These are phyloP conservation scores for Erodium moschatum DNA, from an alignment of 441 rosid species.

Conservation along the genomic window DNA sequence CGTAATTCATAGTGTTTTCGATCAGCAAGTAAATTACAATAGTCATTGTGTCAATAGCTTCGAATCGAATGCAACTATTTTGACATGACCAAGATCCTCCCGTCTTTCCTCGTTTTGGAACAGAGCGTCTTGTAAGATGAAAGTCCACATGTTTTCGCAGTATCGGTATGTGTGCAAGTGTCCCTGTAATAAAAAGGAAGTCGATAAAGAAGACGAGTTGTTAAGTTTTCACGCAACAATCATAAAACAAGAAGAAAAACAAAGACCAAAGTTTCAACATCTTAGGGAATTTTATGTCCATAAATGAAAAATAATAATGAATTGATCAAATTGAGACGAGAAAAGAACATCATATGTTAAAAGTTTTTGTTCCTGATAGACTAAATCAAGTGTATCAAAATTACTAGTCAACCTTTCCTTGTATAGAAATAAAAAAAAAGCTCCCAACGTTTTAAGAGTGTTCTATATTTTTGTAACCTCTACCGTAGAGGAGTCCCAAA, in stretches of 20 bases:
- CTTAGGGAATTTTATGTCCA: not conserved
- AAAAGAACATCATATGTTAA: not conserved
- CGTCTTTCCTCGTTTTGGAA: conserved; percentile 58
- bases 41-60: conserved; percentile 68
- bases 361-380: not conserved
- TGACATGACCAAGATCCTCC: conserved; percentile 65
- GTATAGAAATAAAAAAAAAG: too few species aligned
- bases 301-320: not conserved
- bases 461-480: too few species aligned
- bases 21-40: too few species aligned
- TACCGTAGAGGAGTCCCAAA: too few species aligned
- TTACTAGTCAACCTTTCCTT: too few species aligned
- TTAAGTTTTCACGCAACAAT: not conserved
- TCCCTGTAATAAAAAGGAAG: conserved; percentile 43
- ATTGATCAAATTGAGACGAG: not conserved
- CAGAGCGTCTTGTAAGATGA: conserved; percentile 65
- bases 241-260: not conserved
- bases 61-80: conserved; percentile 96
- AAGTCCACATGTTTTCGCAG: conserved; percentile 98
- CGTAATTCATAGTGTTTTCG: too few species aligned
- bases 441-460: too few species aligned
- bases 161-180: conserved; percentile 96
- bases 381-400: too few species aligned
- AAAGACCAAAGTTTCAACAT: not conserved
- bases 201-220: not conserved